Base-by-base conservation (phyloP, 768 basidiomycete species). In the Rubroboletus satanas region DNA sequence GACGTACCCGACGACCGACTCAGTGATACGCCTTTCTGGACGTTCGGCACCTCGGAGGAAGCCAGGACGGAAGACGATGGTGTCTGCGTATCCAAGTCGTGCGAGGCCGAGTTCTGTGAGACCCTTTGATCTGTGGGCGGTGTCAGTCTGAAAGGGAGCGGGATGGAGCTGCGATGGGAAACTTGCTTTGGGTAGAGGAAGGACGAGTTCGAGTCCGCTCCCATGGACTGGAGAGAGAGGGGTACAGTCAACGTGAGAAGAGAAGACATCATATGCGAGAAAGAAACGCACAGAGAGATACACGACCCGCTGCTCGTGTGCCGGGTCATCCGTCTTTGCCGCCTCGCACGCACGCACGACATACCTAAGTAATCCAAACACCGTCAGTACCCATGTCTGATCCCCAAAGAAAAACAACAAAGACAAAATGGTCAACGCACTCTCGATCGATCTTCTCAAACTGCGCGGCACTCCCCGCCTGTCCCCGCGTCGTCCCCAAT, bases 401-500 rank as follows among this genome's bases (percentile, higher is more conserved):
- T 18, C 39, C 8, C 17, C 4, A 1, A 11, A 39, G 5, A 10
- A 18, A 10, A 29, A 36, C 3, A 26, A 26, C 26, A 26, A 26
- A 5, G 26, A 26, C 26, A 26, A 26, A 26, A 26, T 26, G 12
- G 3, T 5, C 2, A 1, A 73, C 81, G 56, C 59, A 90, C 83
- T 88, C 84, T 68, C 85, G 74, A 62, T 91, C 90, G 53, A 92
- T 89, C 73, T 82, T 87, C 64, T 85, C 84, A 58, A 90, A 92
- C 9, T 78, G 78, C 35, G 77, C 81, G 1, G 79, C 79, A 58
- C 84, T 79, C 4, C 88, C 88, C 0, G 88, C 89, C 15, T 32
- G 55, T 15, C 77, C 79, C 26, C 71, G 75, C 12, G 83, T 84
- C 18, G 89, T 91, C 8, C 89, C 90, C 9, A 92, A 69, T 75